A percentile compares a stretch with the other conserved stretches of the same genome.
These are phyloP conservation scores for Periconia sp. DNA, from an alignment of 2,329 filamentous ascomycete species.

Conservation along the genomic window DNA sequence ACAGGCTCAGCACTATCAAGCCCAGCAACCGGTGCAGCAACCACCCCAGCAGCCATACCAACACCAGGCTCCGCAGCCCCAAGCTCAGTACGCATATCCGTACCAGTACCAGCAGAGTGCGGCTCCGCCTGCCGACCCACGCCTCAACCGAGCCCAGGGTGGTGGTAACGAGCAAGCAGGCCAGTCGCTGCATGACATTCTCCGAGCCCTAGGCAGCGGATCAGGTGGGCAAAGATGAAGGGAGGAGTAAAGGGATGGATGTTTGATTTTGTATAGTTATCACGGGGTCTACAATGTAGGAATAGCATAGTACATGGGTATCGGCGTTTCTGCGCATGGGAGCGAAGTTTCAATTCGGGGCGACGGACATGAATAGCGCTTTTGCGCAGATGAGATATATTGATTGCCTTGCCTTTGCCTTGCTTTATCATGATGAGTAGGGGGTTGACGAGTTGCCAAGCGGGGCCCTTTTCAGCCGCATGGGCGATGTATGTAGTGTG, in stretches of 20 bases:
- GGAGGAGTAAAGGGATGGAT: no score
- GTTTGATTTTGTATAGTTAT: not conserved
- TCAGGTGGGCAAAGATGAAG: conserved; percentile 2
- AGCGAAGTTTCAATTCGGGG: no score
- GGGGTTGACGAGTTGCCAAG: not conserved
- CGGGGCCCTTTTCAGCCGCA: not conserved
- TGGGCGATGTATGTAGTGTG: not conserved
- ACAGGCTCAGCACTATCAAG: conserved; percentile 16
- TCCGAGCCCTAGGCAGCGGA: conserved; percentile 29
- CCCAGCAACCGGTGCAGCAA: conserved; percentile 13
- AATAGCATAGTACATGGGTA: no score
- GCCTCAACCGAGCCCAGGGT: conserved; percentile 30
- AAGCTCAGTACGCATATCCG: conserved; percentile 29
- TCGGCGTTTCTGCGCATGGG: no score
- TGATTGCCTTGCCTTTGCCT: not conserved
- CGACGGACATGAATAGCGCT: not conserved
- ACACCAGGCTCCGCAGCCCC: conserved; percentile 22
- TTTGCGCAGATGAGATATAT: not conserved
- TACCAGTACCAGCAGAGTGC: conserved; percentile 31
- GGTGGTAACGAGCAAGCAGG: no score
- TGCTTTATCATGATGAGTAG: not conserved
- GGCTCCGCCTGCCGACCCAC: conserved; percentile 23
- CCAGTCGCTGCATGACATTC: conserved; percentile 38
- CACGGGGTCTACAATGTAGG: not conserved
- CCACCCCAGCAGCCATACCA: conserved; percentile 21